A percentile compares a stretch with the other conserved stretches of the same genome.
Evolutionary conservation across 139 green algal species (phyloP).

Genomic region (Chlamydomonas applanata): DNA sequence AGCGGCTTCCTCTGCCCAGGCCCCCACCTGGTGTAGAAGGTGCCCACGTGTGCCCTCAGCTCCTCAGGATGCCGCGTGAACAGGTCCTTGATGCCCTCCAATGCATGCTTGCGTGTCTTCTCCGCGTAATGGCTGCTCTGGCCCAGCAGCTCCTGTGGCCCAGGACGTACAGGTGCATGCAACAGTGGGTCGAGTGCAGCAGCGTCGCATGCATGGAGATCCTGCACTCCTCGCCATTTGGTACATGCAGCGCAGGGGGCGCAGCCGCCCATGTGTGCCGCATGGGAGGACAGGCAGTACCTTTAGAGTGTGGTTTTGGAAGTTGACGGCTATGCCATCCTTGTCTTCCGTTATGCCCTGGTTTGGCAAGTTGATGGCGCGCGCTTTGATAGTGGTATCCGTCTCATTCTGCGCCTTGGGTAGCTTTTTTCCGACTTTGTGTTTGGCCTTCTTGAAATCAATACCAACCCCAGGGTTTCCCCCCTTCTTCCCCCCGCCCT

Average conservation of each 20-base stretch:
- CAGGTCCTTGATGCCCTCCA: slow-evolving; percentile 71
- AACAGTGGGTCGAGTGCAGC: no score
- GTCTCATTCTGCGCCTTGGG: slow-evolving; percentile 80
- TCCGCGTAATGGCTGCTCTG: slow-evolving; percentile 80
- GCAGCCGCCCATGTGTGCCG: no score
- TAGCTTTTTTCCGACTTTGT: slow-evolving; percentile 84
- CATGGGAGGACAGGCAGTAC: no score
- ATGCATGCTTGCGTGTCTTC: slow-evolving; percentile 60
- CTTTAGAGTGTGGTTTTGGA: slow-evolving; percentile 78
- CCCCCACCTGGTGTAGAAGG: slow-evolving; percentile 6
- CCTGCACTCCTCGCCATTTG: no score
- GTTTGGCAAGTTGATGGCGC: slow-evolving; percentile 67
- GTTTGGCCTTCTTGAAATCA: slow-evolving; percentile 83
- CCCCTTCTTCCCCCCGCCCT: slow-evolving; percentile 38
- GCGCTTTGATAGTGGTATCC: slow-evolving; percentile 64
- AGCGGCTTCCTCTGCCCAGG: not conserved
- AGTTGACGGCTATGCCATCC: slow-evolving; percentile 60
- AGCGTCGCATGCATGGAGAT: no score
- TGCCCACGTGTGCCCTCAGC: slow-evolving; percentile 26
- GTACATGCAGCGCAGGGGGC: no score
- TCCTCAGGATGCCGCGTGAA: slow-evolving; percentile 59
- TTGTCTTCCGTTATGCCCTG: slow-evolving; percentile 66
- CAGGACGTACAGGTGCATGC: not conserved
- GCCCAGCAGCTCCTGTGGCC: slow-evolving; percentile 71
- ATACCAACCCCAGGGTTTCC: slow-evolving; percentile 78